Percentiles rank a stretch among this genome's conserved stretches.
phyloP scores from a whole-genome alignment of 257 asterid genomes.

The Parsonsia alboflavescens region DNA sequence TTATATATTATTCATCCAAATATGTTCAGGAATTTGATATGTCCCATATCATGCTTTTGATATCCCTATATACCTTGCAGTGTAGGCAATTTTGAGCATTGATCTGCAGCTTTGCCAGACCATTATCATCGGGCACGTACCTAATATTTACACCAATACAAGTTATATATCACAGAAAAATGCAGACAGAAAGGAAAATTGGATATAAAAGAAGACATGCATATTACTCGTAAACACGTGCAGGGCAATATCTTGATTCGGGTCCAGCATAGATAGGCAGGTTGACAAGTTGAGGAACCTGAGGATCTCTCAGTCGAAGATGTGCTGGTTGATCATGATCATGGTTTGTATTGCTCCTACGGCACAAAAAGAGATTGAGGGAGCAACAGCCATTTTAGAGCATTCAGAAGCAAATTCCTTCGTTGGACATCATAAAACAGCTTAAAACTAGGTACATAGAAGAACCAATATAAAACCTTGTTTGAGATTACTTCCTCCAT shows the following conservation, averaged over 20 bases:
- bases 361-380: constrained; percentile 5
- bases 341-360: constrained; percentile 95
- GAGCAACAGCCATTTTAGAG: neutral
- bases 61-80: constrained; percentile 99
- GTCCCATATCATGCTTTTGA: too few relatives aligned
- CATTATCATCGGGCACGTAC: constrained; percentile 62
- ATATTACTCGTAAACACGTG: constrained; percentile 86
- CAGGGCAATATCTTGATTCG: constrained; percentile 94
- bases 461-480: neutral
- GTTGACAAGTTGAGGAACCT: constrained; percentile 62
- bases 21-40: too few relatives aligned
- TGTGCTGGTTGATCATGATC: constrained; percentile 94
- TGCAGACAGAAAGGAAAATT: neutral
- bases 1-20: neutral
- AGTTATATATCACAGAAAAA: constrained; percentile 1
- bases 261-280: constrained; percentile 77
- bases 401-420: too few relatives aligned
- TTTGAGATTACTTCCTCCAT: too few relatives aligned
- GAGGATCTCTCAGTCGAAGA: constrained; percentile 70
- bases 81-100: constrained; percentile 96
- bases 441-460: neutral
- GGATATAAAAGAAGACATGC: neutral
- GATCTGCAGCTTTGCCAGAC: constrained; percentile 70
- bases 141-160: constrained; percentile 28
- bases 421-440: too few relatives aligned